Percentiles rank a stretch among this genome's conserved stretches.
Evolutionary conservation across 2,329 filamentous ascomycete genomes (phyloP).

Genomic region (Pseudogymnoascus sp.): DNA sequence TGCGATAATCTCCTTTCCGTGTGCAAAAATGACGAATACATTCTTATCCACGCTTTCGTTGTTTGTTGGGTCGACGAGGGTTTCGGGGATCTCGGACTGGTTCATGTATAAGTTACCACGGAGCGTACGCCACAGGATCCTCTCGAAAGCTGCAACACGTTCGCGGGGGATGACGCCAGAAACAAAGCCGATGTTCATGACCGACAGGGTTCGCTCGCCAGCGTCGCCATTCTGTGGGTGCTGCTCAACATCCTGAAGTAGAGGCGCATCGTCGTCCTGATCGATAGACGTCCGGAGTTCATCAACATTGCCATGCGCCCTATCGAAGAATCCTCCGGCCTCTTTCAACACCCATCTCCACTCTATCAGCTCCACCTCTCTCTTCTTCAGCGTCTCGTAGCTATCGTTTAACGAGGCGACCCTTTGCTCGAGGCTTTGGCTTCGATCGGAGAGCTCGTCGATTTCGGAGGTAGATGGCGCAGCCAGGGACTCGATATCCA

Average conservation of each 20-base stretch:
- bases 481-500: conserved; percentile 79
- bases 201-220: conserved; percentile 82
- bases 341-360: conserved; percentile 98
- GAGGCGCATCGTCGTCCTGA: conserved; percentile 80
- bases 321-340: conserved; percentile 94
- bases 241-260: conserved; percentile 89
- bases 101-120: conserved; percentile 99
- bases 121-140: conserved; percentile 93
- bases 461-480: conserved; percentile 90
- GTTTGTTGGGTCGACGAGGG: conserved; percentile 81
- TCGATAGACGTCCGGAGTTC: conserved; percentile 89
- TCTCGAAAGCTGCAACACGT: conserved; percentile 88
- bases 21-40: conserved; percentile 98
- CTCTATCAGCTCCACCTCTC: conserved; percentile 92
- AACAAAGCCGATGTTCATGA: conserved; percentile 98
- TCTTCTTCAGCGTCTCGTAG: conserved; percentile 96
- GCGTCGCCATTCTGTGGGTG: conserved; percentile 49
- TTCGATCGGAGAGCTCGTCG: conserved; percentile 86
- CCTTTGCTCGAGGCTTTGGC: conserved; percentile 85
- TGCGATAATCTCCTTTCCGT: conserved; percentile 94
- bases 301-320: conserved; percentile 91
- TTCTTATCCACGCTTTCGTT: conserved; percentile 95
- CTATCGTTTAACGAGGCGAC: conserved; percentile 91
- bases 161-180: conserved; percentile 92
- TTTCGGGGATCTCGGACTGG: conserved; percentile 94